Evolutionary conservation across 192 early-diverging fungal genomes (phyloP), one percentile per base, ranked within the genome.

Genomic region (Mortierella hygrophila): DNA sequence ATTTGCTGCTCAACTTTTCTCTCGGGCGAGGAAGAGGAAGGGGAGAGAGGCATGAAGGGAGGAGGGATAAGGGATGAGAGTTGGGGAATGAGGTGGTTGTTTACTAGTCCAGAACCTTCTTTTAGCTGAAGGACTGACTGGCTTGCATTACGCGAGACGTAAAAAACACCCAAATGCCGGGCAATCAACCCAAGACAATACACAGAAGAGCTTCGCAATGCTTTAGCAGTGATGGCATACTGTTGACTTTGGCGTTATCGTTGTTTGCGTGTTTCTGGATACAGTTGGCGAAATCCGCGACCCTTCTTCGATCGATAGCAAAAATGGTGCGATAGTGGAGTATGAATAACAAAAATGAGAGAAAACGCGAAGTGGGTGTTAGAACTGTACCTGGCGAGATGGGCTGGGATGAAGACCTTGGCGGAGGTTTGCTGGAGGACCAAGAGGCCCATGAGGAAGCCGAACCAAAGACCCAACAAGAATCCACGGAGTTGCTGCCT

Each of bases 401-500:
- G 76, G 38, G 60, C 75, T 1, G 84, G 75, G 68, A 86, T 80
- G n/a, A 40, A 81, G 57, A 81, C 79, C 54, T 77, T 81, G 54
- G 76, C 70, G 32, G 82, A 72, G 9, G 84, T 78, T 55, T 80
- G 78, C 44, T 86, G 84, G 26, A 81, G 41, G 29, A 81, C 40
- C 52, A 86, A 46, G 35, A 86, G 78, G 35, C 79, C 70, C 47
- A 86, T 68, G 11, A 86, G 71, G 44, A 79, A 80, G 29, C 84
- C 84, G 41, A 86, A 74, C 79, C 78, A 86, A 47, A 86, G 76
- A 35, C 84, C 84, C 21, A 86, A 37, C 40, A 81, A 10, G 52
- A 86, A 75, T 16, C 84, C 84, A 15, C 84, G 84, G 29, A 81
- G 79, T n/a, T 86, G 84, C 47, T 86, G 84, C 29, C 44, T 81